Evolutionary conservation across 352 stramenopile species (phyloP), one percentile per base, ranked within the genome.

Genomic region (Globisporangium parvum): DNA sequence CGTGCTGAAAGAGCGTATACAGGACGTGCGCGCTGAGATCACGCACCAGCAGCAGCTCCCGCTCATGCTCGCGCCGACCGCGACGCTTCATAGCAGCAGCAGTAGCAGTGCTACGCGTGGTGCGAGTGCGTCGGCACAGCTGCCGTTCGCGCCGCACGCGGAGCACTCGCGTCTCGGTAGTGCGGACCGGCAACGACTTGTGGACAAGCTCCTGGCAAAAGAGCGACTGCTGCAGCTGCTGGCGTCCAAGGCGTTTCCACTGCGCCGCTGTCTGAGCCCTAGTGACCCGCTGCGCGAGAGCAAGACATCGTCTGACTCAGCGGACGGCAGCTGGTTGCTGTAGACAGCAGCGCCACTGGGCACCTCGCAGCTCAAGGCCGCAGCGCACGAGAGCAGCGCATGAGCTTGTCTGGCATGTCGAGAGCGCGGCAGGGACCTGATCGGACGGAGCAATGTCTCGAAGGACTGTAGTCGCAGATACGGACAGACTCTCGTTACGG

Each of bases 161-260:
- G 31, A 37, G 50, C 46, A 67, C 40, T 44, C 49, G 23, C 48
- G 31, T 3, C 31, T 42, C 5, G 39, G 42, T 65, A 65, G 17
- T 57, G 88, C 59, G 9, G 84, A 96, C 24, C 59, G 85, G 5
- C 78, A 93, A 59, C 67, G 63, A 31, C 66, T 91, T 1, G 75
- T 96, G 37, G 85, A 97, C 52, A 80, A 78, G 44, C 60, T 96
- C 40, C 62, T 96, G 18, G 75, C 81, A 21, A 90, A 93, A 60
- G 85, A 96, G 57, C 73, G 86, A 31, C 63, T 96, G 51, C 69
- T 96, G 52, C 74, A 66, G 23, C 54, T 95, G 44, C 59, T 96
- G 21, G 88, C 88, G n/a, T 55, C 71, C 49, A 90, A 89, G 45
- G 77, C 80, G 26, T 88, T 90, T 63, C 73, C 77, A 18, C 62